Base-by-base conservation (phyloP, 2,329 filamentous ascomycete genomes). In the Aspergillus udagawae region DNA sequence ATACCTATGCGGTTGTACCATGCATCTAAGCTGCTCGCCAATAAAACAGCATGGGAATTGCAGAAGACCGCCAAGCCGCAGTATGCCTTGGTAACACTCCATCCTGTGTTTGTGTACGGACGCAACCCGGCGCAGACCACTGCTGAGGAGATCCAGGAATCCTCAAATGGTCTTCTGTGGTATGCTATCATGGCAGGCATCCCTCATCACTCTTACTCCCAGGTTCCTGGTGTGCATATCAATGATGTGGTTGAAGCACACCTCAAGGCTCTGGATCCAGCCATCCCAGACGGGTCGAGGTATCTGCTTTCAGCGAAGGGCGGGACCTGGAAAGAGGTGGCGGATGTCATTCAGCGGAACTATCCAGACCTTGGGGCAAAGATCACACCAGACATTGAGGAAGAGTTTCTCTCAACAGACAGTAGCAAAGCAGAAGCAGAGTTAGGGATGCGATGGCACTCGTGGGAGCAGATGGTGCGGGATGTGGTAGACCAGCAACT, bases 231-330 rank as follows among this genome's bases (percentile, higher is more conserved):
- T 4, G 67, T 69, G 10, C 67, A 70, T 57, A 41, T 69, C 17
- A 52, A 51, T 12, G 67, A 70, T 58, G 64, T 69, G 5, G 67
- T 63, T 4, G 65, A 67, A 8, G 67, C 65, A 1, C 67, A 70
- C 49, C 28, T 70, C 47, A 65, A 56, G 42, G 62, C 64, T 0
- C 41, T 70, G 7, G 49, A 63, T 35, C 54, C 57, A 4, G 58
- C 49, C 3, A 55, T 69, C 7, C 5, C 42, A 14, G 57, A 65
- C 44, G 64, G 64, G 4, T 60, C 65, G 27, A 65, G 58, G 38
- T 67, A 65, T 50, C 25, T 67, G 20, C 45, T 67, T 1, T 47
- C 51, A 0, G 64, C 56, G 2, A 52, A 56, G 5, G 49, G 42
- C 25, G 44, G 45, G 0, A 53, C 58, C 7, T 62, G 55, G 53